Percentiles rank a stretch among this genome's conserved stretches.
Evolutionary conservation across 2,329 filamentous ascomycete genomes (phyloP).

Genomic region (Colletotrichum godetiae): DNA sequence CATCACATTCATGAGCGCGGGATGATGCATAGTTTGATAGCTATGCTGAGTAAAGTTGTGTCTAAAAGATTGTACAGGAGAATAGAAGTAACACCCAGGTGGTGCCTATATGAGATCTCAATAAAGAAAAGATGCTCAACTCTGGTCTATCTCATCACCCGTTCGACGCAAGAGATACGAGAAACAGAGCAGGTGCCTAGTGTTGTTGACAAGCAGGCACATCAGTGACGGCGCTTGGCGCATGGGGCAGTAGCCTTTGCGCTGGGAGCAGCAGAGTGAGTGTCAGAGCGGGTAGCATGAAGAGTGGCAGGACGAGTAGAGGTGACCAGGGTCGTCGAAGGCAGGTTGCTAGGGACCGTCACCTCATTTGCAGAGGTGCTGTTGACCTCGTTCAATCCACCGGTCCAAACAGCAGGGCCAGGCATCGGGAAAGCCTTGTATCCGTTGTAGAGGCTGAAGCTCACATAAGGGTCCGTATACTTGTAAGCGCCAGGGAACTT

Average conservation of each 20-base stretch:
- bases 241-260: not conserved
- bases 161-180: not conserved
- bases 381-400: not conserved
- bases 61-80: not conserved
- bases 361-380: not conserved
- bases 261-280: not conserved
- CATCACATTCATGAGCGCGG: not conserved
- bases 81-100: not conserved
- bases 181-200: not conserved
- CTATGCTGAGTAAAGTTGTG: not conserved
- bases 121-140: not conserved
- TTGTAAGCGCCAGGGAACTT: constrained; percentile 46
- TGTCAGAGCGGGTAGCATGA: no score
- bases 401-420: constrained; percentile 23
- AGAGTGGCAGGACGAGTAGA: not conserved
- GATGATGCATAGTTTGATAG: not conserved
- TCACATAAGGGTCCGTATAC: constrained; percentile 39
- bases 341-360: not conserved
- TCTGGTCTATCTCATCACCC: not conserved
- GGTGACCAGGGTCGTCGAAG: not conserved
- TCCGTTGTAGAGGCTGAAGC: constrained; percentile 39
- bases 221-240: not conserved
- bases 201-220: not conserved
- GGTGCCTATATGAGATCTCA: not conserved
- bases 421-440: constrained; percentile 31